Base-by-base conservation (phyloP, 1,139 yeast genomes). In the Kazachstania sp. region DNA sequence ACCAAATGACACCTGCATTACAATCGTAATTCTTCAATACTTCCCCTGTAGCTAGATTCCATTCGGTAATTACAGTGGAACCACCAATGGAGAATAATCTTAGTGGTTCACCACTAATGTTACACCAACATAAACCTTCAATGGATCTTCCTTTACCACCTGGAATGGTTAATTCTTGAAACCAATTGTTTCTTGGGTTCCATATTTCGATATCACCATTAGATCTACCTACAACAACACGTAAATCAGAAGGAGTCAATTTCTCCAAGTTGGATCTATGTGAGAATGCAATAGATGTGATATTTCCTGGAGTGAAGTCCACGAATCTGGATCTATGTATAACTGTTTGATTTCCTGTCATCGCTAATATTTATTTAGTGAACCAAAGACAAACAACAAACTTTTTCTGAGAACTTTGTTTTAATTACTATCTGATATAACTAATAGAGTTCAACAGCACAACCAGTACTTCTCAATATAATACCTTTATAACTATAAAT, bases 121-220 rank as follows among this genome's bases (percentile, higher is more conserved):
- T 65, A 7, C 82, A 68, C 97, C 97, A 92, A 19, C 83, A 82
- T 31, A 94, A 67, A 0, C 95, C 97, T 69, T 94, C 99, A 45
- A 92, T 78, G 12, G 96, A 80, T 54, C 95, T 74, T 32, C 83
- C 95, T 49, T 74, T 73, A 4, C 95, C 86, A 15, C 97, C 97
- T 48, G 77, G 79, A 46, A 94, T 71, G 1, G 86, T 78, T 49
- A 76, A 66, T 60, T 81, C 79, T 55, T 77, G 74, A 54, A 71
- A 63, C 82, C 83, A 77, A 50, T 69, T 67, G 58, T 74, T 72
- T 59, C 79, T 72, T 18, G 97, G 97, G 64, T 87, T 87, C 97
- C 97, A 94, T 40, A 94, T 81, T 66, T 94, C 98, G 51, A 94
- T 85, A 60, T 88, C 92, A 43, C 99, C 99, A 64, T 92, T 90